phyloP scores from a whole-genome alignment of 148 eudicot genomes.

The Diospyros kaki region DNA sequence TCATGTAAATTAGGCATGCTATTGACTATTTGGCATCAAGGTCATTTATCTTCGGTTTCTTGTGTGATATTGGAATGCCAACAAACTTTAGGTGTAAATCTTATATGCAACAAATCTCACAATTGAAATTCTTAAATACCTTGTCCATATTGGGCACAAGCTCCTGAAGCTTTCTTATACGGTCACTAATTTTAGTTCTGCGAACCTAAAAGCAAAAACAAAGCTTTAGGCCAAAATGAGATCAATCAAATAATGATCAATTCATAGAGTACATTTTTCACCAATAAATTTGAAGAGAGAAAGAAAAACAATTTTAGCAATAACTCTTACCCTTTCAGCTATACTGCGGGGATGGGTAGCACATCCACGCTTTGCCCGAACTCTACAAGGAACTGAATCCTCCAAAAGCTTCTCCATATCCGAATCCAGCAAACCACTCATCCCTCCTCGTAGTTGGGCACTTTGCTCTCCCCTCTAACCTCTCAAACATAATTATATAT shows the following conservation, averaged over 20 bases:
- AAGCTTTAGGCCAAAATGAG: neutral
- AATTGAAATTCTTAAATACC: slow-evolving; percentile 27
- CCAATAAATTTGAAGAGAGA: neutral
- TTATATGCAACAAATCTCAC: neutral
- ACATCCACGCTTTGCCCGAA: slow-evolving; percentile 96
- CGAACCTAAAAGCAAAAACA: slow-evolving; percentile 51
- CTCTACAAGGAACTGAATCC: slow-evolving; percentile 82
- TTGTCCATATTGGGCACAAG: slow-evolving; percentile 97
- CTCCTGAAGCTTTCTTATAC: slow-evolving; percentile 94
- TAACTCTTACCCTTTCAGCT: slow-evolving; percentile 71
- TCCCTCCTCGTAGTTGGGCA: slow-evolving; percentile 31
- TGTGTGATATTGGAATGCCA: neutral
- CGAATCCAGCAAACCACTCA: slow-evolving; percentile 58
- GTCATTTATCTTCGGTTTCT: neutral
- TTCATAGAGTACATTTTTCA: slow-evolving; percentile 7
- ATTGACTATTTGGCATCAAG: neutral
- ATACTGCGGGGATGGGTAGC: slow-evolving; percentile 99
- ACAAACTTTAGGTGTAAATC: neutral
- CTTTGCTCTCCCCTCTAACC: slow-evolving; percentile 57
- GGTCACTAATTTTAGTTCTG: slow-evolving; percentile 83
- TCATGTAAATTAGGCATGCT: neutral
- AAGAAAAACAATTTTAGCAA: neutral
- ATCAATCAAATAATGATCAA: neutral
- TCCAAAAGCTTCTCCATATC: slow-evolving; percentile 90
- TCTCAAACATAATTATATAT: slow-evolving; percentile 9